Conservation (phyloP, 441 rosid species). For the Manihot esculenta region DNA sequence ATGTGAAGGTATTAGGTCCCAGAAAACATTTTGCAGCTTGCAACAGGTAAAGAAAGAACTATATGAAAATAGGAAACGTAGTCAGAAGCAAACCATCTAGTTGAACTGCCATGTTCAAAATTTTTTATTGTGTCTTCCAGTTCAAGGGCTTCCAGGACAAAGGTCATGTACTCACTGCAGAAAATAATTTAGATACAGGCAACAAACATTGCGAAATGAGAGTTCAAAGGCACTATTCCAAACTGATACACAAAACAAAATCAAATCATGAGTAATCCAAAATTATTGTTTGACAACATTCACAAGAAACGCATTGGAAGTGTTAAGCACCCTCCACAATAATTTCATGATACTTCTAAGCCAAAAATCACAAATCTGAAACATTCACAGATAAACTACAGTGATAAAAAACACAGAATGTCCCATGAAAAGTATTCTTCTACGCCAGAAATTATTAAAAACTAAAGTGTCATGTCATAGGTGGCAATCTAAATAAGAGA, state of each 20-base stretch:
- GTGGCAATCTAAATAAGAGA: background rate
- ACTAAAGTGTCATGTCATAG: background rate
- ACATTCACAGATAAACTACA: background rate
- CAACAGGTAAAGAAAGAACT: conserved; percentile 12
- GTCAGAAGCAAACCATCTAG: conserved; percentile 76
- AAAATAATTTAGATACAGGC: conserved; percentile 22
- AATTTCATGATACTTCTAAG: background rate
- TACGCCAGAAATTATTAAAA: background rate
- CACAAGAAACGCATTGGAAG: conserved; percentile 3
- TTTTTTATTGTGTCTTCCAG: conserved; percentile 94
- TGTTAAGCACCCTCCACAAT: background rate
- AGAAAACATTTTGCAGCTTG: conserved; percentile 3
- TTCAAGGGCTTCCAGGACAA: conserved; percentile 79
- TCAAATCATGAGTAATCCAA: background rate
- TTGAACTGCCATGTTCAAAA: conserved; percentile 70
- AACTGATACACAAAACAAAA: background rate
- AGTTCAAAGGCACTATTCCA: background rate
- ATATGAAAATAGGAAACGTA: conserved; percentile 19
- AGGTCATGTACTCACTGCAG: conserved; percentile 87
- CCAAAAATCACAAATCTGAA: background rate
- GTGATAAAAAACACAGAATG: background rate
- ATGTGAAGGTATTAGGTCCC: conserved; percentile 23
- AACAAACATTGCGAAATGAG: background rate
- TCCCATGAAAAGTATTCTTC: background rate
- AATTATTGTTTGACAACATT: conserved; percentile 3